A percentile compares a stretch with the other conserved stretches of the same genome.
Conservation (phyloP, 768 basidiomycete genomes). For the Collybia nuda region DNA sequence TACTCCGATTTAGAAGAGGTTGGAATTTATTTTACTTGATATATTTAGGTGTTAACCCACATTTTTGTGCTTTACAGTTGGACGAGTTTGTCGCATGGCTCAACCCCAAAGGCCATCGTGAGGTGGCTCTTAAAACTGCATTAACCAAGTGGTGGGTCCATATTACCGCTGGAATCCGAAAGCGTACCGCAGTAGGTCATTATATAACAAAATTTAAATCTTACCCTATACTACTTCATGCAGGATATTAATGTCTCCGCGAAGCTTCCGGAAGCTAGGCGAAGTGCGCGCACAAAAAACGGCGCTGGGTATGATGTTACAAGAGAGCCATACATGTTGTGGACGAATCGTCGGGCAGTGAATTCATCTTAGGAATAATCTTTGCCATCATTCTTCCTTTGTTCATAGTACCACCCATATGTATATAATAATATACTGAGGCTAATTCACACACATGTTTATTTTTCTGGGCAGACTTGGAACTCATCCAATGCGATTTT, state of each 20-base stretch:
- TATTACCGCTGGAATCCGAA: slow-evolving; percentile 75
- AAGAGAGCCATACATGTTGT: slow-evolving; percentile 85
- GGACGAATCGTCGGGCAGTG: slow-evolving; percentile 79
- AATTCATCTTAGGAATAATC: slow-evolving; percentile 30
- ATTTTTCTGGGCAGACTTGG: no score
- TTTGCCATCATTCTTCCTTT: slow-evolving; percentile 2
- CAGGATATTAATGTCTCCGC: slow-evolving; percentile 72
- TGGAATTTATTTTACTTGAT: slow-evolving; percentile 18
- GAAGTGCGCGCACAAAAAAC: slow-evolving; percentile 70
- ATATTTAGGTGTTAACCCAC: slow-evolving; percentile 7
- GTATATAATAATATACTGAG: slow-evolving; percentile 1
- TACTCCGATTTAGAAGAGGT: slow-evolving; percentile 90
- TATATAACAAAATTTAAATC: slow-evolving; percentile 10
- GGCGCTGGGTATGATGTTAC: slow-evolving; percentile 58
- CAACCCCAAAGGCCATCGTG: slow-evolving; percentile 88
- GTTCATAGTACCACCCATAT: slow-evolving; percentile 11
- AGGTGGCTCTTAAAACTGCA: slow-evolving; percentile 73
- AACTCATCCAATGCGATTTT: no score
- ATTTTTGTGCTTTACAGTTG: slow-evolving; percentile 46
- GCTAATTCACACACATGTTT: slow-evolving; percentile 1
- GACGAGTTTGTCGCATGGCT: slow-evolving; percentile 87
- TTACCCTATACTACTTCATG: slow-evolving; percentile 10
- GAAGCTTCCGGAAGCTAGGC: slow-evolving; percentile 76
- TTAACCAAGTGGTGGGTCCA: slow-evolving; percentile 86
- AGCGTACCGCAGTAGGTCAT: slow-evolving; percentile 67